Evolutionary conservation across 441 rosid genomes (phyloP).

Genomic region (Pelargonium australe): DNA sequence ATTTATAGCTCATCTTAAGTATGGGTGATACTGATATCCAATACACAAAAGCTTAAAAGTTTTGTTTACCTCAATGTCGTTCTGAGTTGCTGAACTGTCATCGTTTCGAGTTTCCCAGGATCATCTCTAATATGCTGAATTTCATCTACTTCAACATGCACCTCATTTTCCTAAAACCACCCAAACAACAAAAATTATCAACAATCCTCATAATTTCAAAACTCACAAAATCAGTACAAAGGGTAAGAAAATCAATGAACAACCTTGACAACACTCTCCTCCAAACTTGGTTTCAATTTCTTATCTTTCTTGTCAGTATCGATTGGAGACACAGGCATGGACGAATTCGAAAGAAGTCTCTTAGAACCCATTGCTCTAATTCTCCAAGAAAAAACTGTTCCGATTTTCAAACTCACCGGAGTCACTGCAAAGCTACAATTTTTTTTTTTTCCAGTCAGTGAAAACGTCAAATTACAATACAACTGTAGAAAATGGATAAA

Average conservation of each 20-base stretch:
- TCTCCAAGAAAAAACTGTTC: slow-evolving; percentile 28
- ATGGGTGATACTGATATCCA: background rate
- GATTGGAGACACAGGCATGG: slow-evolving; percentile 21
- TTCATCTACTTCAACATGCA: slow-evolving; percentile 13
- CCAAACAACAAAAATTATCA: slow-evolving; percentile 3
- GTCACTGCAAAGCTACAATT: slow-evolving; percentile 42
- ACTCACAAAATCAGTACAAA: background rate
- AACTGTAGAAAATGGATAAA: background rate
- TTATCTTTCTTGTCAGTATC: slow-evolving; percentile 27
- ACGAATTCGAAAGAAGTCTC: slow-evolving; percentile 31
- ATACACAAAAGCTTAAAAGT: background rate
- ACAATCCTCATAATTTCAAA: background rate
- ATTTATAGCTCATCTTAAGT: background rate
- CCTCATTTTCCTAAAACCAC: slow-evolving; percentile 24
- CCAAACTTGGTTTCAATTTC: slow-evolving; percentile 23
- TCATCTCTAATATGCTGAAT: slow-evolving; percentile 37
- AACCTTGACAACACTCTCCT: slow-evolving; percentile 22
- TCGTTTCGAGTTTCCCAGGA: slow-evolving; percentile 38
- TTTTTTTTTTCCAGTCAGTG: slow-evolving; percentile 4
- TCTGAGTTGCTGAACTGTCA: slow-evolving; percentile 76
- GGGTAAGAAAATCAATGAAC: background rate
- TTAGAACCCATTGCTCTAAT: slow-evolving; percentile 30
- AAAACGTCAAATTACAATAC: background rate
- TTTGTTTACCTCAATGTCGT: slow-evolving; percentile 46
- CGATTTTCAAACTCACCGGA: slow-evolving; percentile 28